Base-by-base conservation (phyloP, 2,329 filamentous ascomycete species). In the Hysterium pulicare region DNA sequence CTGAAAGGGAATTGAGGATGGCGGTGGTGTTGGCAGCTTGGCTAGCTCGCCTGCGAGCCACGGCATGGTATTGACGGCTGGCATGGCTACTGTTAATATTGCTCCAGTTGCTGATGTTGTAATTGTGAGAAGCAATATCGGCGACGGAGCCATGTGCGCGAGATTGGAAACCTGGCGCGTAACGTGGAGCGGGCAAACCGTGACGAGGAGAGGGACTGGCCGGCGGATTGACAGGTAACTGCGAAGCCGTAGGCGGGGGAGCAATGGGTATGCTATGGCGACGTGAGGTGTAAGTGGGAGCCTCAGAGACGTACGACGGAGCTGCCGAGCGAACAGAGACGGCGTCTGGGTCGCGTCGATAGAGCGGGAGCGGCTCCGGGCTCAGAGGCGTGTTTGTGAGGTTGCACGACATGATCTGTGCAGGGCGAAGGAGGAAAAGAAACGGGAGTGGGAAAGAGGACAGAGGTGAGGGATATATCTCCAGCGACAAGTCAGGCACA, bases 271-370 rank as follows among this genome's bases (percentile, higher is more conserved):
- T 23, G 41, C 32, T 45, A 13, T 15, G 71, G 24, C 71, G 69
- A 40, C 71, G 74, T 15, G 80, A 81, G 57, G 81, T 78, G 58
- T 85, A 84, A 1, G 81, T 81, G 4, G 83, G 83, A 2, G 74
- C 78, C 40, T 84, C 81, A 41, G 82, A 86, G 48, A 78, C 51
- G 61, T 86, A 86, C 8, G 83, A 86, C 31, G 83, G 83, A n/a
- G 82, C 82, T 6, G 76, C 76, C 15, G 82, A 86, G 52, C 73
- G 79, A 47, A 86, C 77, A 8, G 83, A 86, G 5, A 78, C 75
- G 17, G 82, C 84, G 54, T 86, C 83, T 45, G 83, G 80, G 59
- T 86, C 82, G 30, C 46, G 50, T 10, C 47, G 52, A 41, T 62
- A 65, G 32, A 62, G 52, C 4, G 62, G 61, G 20, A 64, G 57